Conservation (phyloP, 176 grass and related monocot species). For the Eleusine coracana region DNA sequence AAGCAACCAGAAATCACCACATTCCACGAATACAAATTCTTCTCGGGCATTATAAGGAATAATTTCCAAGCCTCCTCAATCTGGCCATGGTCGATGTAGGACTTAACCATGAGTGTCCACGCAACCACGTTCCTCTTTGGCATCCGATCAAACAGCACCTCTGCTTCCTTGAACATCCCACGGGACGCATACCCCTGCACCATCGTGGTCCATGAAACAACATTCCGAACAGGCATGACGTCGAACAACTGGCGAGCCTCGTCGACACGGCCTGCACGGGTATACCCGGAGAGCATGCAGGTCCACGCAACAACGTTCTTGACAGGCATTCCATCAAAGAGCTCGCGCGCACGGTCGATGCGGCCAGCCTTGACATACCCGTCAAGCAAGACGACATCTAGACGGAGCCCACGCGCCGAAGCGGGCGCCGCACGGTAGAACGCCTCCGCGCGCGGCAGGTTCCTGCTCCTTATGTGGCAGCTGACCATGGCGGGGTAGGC, state of each 20-base stretch:
- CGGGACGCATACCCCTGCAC: slow-evolving; percentile 43
- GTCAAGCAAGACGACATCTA: slow-evolving; percentile 21
- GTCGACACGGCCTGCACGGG: slow-evolving; percentile 16
- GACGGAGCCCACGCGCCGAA: not conserved
- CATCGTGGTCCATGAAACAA: slow-evolving; percentile 61
- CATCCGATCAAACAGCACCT: slow-evolving; percentile 62
- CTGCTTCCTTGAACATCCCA: slow-evolving; percentile 52
- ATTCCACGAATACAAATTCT: slow-evolving; percentile 47
- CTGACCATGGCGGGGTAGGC: slow-evolving; percentile 27
- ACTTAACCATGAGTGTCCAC: slow-evolving; percentile 54
- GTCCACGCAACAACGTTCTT: slow-evolving; percentile 21
- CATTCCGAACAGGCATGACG: slow-evolving; percentile 51
- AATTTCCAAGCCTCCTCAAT: slow-evolving; percentile 37
- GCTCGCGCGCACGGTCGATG: slow-evolving; percentile 19
- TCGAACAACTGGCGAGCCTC: slow-evolving; percentile 66
- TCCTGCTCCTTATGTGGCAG: not conserved
- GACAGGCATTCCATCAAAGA: slow-evolving; percentile 33
- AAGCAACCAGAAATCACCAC: slow-evolving; percentile 43
- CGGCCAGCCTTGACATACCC: slow-evolving; percentile 23
- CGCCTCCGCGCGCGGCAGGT: slow-evolving; percentile 28
- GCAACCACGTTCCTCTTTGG: slow-evolving; percentile 46
- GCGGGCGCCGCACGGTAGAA: slow-evolving; percentile 25
- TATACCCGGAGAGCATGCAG: slow-evolving; percentile 27
- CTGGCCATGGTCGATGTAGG: slow-evolving; percentile 10
- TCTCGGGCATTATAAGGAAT: slow-evolving; percentile 45